Conservation (phyloP, 768 basidiomycete genomes). For the Xerocomus spinulosus region DNA sequence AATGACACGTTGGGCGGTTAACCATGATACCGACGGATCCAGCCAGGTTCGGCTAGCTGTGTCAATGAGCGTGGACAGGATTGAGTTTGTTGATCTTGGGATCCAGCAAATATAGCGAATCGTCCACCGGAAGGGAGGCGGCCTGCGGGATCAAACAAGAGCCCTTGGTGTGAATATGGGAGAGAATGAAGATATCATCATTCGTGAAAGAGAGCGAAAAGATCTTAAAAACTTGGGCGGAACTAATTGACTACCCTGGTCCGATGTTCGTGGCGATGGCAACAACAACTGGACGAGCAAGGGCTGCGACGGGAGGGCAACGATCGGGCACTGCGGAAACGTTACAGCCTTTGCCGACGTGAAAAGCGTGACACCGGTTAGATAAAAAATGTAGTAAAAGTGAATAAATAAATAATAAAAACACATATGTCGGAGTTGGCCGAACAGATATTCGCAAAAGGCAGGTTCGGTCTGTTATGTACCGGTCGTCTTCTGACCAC, state of each 20-base stretch:
- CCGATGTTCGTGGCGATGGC: constrained; percentile 7
- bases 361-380: constrained; percentile 25
- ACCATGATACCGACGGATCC: background rate
- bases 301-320: background rate
- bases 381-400: constrained; percentile 22
- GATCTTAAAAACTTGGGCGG: constrained; percentile 16
- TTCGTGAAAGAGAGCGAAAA: background rate
- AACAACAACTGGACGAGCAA: background rate
- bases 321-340: constrained; percentile 19
- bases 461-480: constrained; percentile 24
- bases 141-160: constrained; percentile 6
- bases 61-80: constrained; percentile 8
- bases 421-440: constrained; percentile 20
- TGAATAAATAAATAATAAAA: constrained; percentile 14
- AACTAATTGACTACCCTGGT: constrained; percentile 6
- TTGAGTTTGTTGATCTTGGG: constrained; percentile 16
- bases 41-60: background rate
- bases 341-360: constrained; percentile 10
- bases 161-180: constrained; percentile 13
- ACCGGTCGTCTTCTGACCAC: constrained; percentile 30
- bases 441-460: constrained; percentile 22
- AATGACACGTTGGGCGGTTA: too few relatives aligned
- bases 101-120: constrained; percentile 10
- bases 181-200: constrained; percentile 3
- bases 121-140: constrained; percentile 6